Evolutionary conservation across 2,329 filamentous ascomycete genomes (phyloP), one percentile per base, ranked within the genome.

Genomic region (Penicillium sp.): DNA sequence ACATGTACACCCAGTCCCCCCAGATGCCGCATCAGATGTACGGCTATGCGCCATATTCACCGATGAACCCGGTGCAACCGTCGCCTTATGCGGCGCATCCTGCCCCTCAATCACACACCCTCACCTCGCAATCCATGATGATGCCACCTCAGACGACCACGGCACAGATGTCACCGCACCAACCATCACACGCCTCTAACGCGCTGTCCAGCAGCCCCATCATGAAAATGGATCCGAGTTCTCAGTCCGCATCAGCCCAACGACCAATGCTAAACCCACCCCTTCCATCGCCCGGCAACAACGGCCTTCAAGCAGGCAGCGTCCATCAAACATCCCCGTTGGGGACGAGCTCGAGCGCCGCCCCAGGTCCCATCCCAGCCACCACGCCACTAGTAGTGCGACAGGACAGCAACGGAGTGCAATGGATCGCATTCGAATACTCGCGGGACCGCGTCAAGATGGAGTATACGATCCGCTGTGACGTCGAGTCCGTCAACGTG

Each of bases 371-470:
- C 0, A 99, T 99, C 71, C 95, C 95, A 13, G 95, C 95, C 0
- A 99, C 95, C 2, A 98, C 95, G 0, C 95, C 95, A 0, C 83
- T 97, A 9, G 93, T 98, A 9, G 94, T 98, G 26, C 85, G 93
- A 68, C 94, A 98, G 78, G 95, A 98, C 72, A 91, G 92, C 73
- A 98, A 97, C 69, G 95, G 95, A 9, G 94, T 98, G 7, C 95
- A 98, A 78, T 98, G 95, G 95, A 98, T 98, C 73, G 93, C 93
- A 0, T 99, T 98, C 65, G 95, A 99, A 78, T 99, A 99, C 77
- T 98, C 94, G 12, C 88, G 94, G 63, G 94, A 99, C 75, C 86
- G 94, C 50, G 93, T 98, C 69, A 99, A 99, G 87, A 97, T 98
- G 93, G 93, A 98, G 79, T 99, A 99, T 80, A 97, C 93, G 0